Percentiles rank a stretch among this genome's conserved stretches.
phyloP scores from a whole-genome alignment of 2,329 filamentous ascomycete species.

The Nemania abortiva region DNA sequence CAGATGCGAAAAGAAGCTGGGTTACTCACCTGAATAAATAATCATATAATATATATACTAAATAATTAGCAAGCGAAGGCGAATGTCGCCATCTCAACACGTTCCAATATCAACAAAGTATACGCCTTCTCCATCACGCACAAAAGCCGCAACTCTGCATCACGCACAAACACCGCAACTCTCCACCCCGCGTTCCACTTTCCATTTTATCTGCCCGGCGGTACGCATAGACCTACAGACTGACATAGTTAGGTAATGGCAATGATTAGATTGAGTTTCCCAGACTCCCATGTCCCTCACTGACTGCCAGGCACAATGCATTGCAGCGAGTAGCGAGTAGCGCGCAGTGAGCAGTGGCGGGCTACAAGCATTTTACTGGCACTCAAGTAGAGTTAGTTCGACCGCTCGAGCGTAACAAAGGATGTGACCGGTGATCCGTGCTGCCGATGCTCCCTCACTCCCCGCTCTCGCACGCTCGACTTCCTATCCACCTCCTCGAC shows the following conservation, averaged over 20 bases:
- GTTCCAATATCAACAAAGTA: neutral
- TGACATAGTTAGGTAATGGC: no score
- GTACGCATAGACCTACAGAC: neutral
- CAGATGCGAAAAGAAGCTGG: neutral
- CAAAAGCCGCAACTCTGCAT: slow-evolving; percentile 19
- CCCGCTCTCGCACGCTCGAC: neutral
- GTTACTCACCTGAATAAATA: neutral
- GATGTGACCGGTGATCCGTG: neutral
- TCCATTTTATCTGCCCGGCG: neutral
- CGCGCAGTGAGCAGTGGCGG: neutral
- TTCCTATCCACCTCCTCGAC: neutral
- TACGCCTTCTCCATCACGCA: slow-evolving; percentile 17
- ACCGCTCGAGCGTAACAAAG: neutral
- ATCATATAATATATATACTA: neutral
- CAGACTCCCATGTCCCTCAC: neutral
- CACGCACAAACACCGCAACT: slow-evolving; percentile 34
- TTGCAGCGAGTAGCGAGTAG: neutral
- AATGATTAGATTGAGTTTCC: neutral
- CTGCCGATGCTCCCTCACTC: neutral
- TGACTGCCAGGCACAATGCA: neutral
- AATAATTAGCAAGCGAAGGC: neutral
- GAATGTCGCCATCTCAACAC: no score
- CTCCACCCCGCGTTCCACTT: slow-evolving; percentile 23
- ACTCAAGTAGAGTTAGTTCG: neutral
- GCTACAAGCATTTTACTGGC: neutral